Base-by-base conservation (phyloP, 768 basidiomycete species). In the Boletus reticulatus region DNA sequence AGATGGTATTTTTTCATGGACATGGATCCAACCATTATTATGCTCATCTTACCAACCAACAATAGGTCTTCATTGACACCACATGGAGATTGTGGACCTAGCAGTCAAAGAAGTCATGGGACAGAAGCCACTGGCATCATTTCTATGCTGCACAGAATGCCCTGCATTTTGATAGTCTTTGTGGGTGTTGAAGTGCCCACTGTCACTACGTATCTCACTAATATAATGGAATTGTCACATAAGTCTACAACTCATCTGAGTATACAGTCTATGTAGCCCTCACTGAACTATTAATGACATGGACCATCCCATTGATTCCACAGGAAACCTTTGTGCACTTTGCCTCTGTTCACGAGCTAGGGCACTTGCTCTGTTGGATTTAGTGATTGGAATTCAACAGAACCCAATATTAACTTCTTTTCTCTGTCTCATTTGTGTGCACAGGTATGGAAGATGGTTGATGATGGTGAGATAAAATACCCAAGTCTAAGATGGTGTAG, bases 291-390 rank as follows among this genome's bases (percentile, higher is more conserved):
- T 70, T 44, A 70, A 66, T 32, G 66, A 57, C 3, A 57, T 69
- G 6, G 65, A 67, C 43, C 65, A 67, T 56, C 60, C 47, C 13
- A 59, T 70, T 0, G 61, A 63, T 24, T 68, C 66, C 8, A 10
- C 52, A 17, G 55, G 59, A 50, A 67, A 43, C 22, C 56, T 14
- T 45, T 66, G 43, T 57, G 63, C 13, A 42, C 50, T 3, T 4
- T 13, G 3, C 45, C 56, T 37, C 53, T 55, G 6, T 36, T 56
- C 12, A 17, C 56, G 5, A 10, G n/a, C 3, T 32, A 38, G 52
- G 62, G 57, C 22, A 56, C 54, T 16, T 62, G 62, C 53, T 31
- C 60, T 17, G 60, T 56, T 31, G 60, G 57, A 31, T 10, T 63
- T 7, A 3, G 6, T 3, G 24, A 53, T 1, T 39, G 48, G 50